These are phyloP conservation scores for Podaxis rugospora DNA, from an alignment of 768 basidiomycete genomes.

Conservation along the genomic window DNA sequence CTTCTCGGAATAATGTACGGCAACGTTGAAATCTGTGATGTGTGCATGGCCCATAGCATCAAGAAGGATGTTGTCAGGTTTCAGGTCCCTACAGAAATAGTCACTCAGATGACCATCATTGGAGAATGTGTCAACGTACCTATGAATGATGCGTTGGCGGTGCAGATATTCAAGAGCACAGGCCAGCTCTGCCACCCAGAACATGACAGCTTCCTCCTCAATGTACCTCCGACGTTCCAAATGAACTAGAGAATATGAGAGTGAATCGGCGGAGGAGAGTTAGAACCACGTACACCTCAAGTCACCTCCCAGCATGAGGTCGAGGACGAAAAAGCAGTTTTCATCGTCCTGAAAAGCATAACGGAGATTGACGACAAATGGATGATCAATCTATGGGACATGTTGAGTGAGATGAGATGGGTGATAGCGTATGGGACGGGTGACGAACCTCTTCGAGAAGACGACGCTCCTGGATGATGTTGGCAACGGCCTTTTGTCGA, in stretches of 20 bases:
- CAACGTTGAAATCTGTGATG: constrained; percentile 98
- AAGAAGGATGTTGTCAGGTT: constrained; percentile 95
- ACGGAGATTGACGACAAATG: constrained; percentile 84
- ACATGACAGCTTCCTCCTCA: constrained; percentile 68
- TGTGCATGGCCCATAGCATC: constrained; percentile 95
- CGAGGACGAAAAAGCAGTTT: constrained; percentile 96
- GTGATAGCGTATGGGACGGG: constrained; percentile 2
- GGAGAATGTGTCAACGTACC: constrained; percentile 47
- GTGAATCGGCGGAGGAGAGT: constrained; percentile 4
- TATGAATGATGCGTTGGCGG: constrained; percentile 87
- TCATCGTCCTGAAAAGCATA: constrained; percentile 98
- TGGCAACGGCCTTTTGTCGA: constrained; percentile 86
- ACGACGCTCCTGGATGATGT: constrained; percentile 91
- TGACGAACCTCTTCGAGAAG: constrained; percentile 80
- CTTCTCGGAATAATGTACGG: constrained; percentile 92
- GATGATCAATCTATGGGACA: constrained; percentile 68
- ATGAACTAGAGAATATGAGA: constrained; percentile 54
- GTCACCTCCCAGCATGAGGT: constrained; percentile 95
- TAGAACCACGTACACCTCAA: constrained; percentile 67
- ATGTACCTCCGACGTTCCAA: constrained; percentile 68
- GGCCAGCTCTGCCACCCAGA: constrained; percentile 88
- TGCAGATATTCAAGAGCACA: constrained; percentile 88
- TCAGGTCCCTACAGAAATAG: constrained; percentile 65
- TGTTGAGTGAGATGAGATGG: constrained; percentile 2
- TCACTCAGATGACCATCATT: constrained; percentile 2